Evolutionary conservation across 2,329 filamentous ascomycete species (phyloP).

Genomic region (Phaeosphaeriaceae sp.): DNA sequence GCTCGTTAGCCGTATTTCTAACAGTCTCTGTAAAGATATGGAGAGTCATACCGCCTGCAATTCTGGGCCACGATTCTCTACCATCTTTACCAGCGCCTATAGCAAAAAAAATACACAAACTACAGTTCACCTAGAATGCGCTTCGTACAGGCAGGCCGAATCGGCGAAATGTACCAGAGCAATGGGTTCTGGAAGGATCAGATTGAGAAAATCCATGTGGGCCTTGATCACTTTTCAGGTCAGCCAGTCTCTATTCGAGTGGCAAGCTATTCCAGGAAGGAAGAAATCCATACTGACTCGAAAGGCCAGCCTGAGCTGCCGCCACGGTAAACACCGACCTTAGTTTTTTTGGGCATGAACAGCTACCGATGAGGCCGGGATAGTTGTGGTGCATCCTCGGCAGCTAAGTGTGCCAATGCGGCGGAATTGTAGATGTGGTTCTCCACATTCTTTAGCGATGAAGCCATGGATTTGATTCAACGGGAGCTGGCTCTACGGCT

Average conservation of each 20-base stretch:
- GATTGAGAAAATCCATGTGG: background rate
- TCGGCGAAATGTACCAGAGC: constrained; percentile 24
- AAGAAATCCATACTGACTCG: background rate
- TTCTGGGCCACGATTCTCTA: constrained; percentile 38
- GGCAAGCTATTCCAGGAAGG: background rate
- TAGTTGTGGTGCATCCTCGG: no score
- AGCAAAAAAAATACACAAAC: constrained; percentile 8
- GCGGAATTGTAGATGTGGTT: no score
- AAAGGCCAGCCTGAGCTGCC: background rate
- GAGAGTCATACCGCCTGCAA: constrained; percentile 36
- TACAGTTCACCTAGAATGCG: constrained; percentile 22
- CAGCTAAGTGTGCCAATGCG: no score
- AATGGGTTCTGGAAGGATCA: constrained; percentile 5
- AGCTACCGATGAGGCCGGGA: background rate
- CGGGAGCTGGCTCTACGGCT: no score
- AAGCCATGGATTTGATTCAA: no score
- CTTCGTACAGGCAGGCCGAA: constrained; percentile 9
- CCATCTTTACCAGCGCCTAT: constrained; percentile 25
- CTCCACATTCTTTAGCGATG: no score
- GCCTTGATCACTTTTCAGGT: constrained; percentile 3
- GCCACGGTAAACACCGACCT: constrained; percentile 15
- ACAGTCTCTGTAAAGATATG: background rate
- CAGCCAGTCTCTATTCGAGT: constrained; percentile 10
- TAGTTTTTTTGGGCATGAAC: constrained; percentile 5
- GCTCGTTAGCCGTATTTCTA: constrained; percentile 9